A percentile compares a stretch with the other conserved stretches of the same genome.
These are phyloP conservation scores for Colletotrichum tropicicola DNA, from an alignment of 2,329 filamentous ascomycete genomes.

Conservation along the genomic window DNA sequence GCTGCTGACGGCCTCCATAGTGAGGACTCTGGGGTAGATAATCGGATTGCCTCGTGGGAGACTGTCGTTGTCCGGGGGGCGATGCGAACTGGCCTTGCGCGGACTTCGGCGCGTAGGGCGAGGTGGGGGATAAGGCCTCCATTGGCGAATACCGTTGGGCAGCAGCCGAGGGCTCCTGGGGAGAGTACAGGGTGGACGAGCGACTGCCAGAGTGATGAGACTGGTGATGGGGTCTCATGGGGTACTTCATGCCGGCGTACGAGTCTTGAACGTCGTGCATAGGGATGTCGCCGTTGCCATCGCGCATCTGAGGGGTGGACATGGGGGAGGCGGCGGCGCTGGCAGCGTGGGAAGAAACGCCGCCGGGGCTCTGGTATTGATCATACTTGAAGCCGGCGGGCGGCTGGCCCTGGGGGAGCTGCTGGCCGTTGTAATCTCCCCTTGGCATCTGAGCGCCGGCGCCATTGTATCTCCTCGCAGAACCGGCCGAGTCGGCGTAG, in stretches of 20 bases:
- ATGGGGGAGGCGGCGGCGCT: conserved; percentile 67
- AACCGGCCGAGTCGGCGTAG: conserved; percentile 71
- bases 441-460: conserved; percentile 44
- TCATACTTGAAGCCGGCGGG: conserved; percentile 73
- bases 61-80: conserved; percentile 72
- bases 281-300: conserved; percentile 78
- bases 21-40: conserved; percentile 70
- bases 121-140: conserved; percentile 85
- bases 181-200: conserved; percentile 73
- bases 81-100: conserved; percentile 62
- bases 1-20: conserved; percentile 57
- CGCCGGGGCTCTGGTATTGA: conserved; percentile 63
- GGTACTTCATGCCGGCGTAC: conserved; percentile 87
- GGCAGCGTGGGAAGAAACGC: conserved; percentile 42
- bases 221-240: conserved; percentile 80
- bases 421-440: conserved; percentile 42
- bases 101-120: conserved; percentile 76
- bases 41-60: conserved; percentile 76
- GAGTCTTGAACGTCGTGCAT: conserved; percentile 90
- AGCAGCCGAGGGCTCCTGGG: conserved; percentile 81
- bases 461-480: conserved; percentile 72
- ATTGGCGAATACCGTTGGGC: conserved; percentile 96
- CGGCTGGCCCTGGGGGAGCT: conserved; percentile 44
- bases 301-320: conserved; percentile 68
- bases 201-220: conserved; percentile 69